Base-by-base conservation (phyloP, 2,329 filamentous ascomycete species). In the Penicillium sclerotiorum region DNA sequence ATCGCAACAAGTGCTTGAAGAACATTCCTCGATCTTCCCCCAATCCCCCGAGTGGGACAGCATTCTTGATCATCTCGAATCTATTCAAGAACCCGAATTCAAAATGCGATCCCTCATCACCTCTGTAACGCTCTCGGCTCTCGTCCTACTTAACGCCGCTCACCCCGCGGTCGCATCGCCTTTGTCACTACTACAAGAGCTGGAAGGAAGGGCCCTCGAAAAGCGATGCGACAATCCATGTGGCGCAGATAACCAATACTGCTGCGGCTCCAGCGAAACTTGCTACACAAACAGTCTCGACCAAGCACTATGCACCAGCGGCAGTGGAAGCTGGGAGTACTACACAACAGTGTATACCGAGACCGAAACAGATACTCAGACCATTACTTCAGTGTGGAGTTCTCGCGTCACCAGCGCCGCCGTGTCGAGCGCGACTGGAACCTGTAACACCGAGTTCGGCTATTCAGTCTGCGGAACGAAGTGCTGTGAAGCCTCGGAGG, bases 291-390 rank as follows among this genome's bases (percentile, higher is more conserved):
- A 81, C 61, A 57, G 67, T 50, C 68, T 67, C 51, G 67, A 73
- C 50, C 69, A 81, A 64, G 80, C 80, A 32, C 70, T 74, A 55
- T 83, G 80, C 27, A 23, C 40, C 22, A 47, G 47, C 20, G 48
- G 53, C 38, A 68, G 59, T 45, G 61, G 62, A 12, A n/a, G n/a
- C n/a, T 85, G 81, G 80, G 64, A 78, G 53, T 79, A 78, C 66
- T 82, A 73, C 60, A 86, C 82, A 15, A 80, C 80, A 2, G 83
- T 79, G 5, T 84, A 72, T 59, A 73, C 80, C 11, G 54, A 56
- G 30, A 70, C 68, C n/a, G 76, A 82, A 62, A 84, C 80, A 11
- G 77, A 78, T 45, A 68, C 76, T 6, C 65, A 77, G 36, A 83
- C 81, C 2, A 69, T 74, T 50, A 84, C 81, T 5, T 76, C 75